Conservation (phyloP, 306 rosid species). For the Styphnolobium japonicum region DNA sequence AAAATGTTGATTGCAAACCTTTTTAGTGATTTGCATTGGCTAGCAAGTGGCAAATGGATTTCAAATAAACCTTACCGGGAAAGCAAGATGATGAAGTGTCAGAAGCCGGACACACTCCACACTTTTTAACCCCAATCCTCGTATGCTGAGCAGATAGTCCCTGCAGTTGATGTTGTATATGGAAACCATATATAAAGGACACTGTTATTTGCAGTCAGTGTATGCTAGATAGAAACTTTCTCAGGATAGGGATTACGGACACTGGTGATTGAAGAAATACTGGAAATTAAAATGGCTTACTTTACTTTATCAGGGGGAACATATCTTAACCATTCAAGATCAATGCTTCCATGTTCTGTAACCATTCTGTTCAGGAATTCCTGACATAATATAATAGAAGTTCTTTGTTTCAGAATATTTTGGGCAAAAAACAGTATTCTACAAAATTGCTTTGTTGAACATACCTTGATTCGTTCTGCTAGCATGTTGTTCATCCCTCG, state of each 20-base stretch:
- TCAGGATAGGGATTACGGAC: neutral
- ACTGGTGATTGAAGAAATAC: constrained; percentile 13
- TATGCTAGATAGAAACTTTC: constrained; percentile 1
- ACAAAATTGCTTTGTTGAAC: constrained; percentile 8
- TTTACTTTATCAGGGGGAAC: constrained; percentile 85
- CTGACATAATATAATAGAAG: constrained; percentile 47
- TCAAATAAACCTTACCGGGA: constrained; percentile 70
- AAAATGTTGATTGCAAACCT: constrained; percentile 25
- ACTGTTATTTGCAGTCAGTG: neutral
- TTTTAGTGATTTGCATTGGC: constrained; percentile 10
- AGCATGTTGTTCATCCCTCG: constrained; percentile 94
- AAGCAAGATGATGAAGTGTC: constrained; percentile 93
- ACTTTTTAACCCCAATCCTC: constrained; percentile 90
- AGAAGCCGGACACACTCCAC: constrained; percentile 94
- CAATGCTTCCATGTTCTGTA: constrained; percentile 79
- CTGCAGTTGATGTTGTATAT: constrained; percentile 41
- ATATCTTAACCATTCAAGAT: constrained; percentile 94
- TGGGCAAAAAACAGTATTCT: constrained; percentile 6
- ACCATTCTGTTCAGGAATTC: constrained; percentile 78
- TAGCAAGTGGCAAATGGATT: neutral
- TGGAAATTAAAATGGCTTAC: constrained; percentile 43
- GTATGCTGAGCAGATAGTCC: constrained; percentile 78
- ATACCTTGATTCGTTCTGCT: constrained; percentile 90
- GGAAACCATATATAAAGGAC: constrained; percentile 7
- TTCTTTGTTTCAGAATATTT: neutral